Evolutionary conservation across 352 stramenopile genomes (phyloP), one percentile per base, ranked within the genome.

Genomic region (Phytophthora ohioensis): DNA sequence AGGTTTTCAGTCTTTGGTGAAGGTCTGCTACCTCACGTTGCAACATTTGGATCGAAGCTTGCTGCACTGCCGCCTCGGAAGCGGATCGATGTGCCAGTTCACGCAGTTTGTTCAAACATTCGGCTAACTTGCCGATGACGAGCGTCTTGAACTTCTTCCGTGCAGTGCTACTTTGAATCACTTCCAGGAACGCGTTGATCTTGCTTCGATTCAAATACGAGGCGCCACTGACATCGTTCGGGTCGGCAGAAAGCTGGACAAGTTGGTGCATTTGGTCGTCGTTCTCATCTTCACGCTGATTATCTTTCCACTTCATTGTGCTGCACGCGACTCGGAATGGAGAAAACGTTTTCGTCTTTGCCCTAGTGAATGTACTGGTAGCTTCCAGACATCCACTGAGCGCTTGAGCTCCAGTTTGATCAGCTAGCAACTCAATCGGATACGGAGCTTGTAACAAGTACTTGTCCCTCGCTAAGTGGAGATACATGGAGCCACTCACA

Each of bases 131-230:
- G 9, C 71, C 65, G 15, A 89, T 66, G 2, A 85, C 41, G 11
- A 89, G 71, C 5, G 70, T 63, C 45, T 88, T 87, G 64, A 80
- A 81, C 55, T 85, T 86, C 13, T 57, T 74, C 27, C 76, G 57
- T 4, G 72, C 69, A 11, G 78, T 72, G 43, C 70, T 75, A n/a
- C 79, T 71, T 67, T 91, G 82, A 11, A 82, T 73, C 31, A 87
- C 76, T 47, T 87, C 67, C 2, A 91, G 69, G 57, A 89, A 91
- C 27, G 73, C 68, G 27, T 89, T 89, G 62, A 89, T 86, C 58
- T 91, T 91, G 49, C 69, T 81, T 13, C 82, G 82, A 64, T 87
- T 88, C 36, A 91, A 71, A 47, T 87, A 91, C 12, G 79, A 68
- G 6, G 62, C 71, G 3, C 80, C 82, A 54, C 76, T 88, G 1